Base-by-base conservation (phyloP, 352 stramenopile species). In the Achlya hypogyna region DNA sequence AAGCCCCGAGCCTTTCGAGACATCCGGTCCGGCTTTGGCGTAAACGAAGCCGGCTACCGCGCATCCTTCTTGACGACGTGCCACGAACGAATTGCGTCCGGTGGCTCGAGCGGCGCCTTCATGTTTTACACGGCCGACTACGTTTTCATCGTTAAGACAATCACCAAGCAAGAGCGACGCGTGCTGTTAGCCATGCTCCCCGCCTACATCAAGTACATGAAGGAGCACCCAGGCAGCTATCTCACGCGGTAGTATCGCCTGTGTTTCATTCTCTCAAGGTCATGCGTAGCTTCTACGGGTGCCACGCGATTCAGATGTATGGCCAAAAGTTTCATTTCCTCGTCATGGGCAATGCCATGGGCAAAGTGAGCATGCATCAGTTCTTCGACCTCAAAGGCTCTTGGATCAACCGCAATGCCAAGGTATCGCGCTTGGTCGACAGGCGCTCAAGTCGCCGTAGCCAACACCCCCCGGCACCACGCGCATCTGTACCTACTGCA, bases 341-440 rank as follows among this genome's bases (percentile, higher is more conserved):
- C 20, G 89, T 97, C 56, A 97, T 97, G 89, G 82, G 82, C 53
- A 97, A 97, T 65, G 83, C 78, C 29, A 92, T 95, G 47, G 83
- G 84, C 14, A 78, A 75, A 31, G 76, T 86, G 38, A 93, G 81
- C 53, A 92, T 94, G 83, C 85, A 92, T 53, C 81, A 91, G 64
- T 92, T 91, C 58, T 96, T 93, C 66, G 89, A 97, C 63, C 87
- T 97, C 66, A 97, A 97, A 58, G 89, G 88, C 22, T 93, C 83
- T 10, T 96, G 86, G 86, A 77, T 96, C 43, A 75, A 94, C 64
- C 81, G 85, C 45, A 91, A 93, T 65, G 83, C 85, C 35, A 74
- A 87, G 79, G 82, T 89, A 73, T 38, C 35, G 23, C 23, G 38
- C n/a, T 34, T 42, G 14, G 6, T 43, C 25, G 31, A 1, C 27